Evolutionary conservation across 176 grass and related monocot genomes (phyloP).

Genomic region (Thalia dealbata): DNA sequence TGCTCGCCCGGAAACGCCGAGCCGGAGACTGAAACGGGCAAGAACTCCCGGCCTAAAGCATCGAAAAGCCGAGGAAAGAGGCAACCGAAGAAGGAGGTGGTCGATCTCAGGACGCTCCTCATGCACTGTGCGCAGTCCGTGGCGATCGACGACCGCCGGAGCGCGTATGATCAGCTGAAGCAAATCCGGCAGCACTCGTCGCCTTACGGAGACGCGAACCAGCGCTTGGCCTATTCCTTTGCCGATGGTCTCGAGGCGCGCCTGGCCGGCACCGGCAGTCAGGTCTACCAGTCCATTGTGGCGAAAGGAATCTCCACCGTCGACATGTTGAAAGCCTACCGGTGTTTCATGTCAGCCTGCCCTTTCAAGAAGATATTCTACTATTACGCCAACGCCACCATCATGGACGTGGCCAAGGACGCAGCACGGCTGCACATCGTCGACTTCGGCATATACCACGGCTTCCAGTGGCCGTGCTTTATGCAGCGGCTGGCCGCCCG

Average conservation of each 20-base stretch:
- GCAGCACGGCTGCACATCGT: constrained; percentile 1
- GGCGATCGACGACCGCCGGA: constrained; percentile 1
- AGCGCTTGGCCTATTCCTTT: not conserved
- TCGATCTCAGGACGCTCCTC: constrained; percentile 1
- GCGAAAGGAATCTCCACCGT: not conserved
- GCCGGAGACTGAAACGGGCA: not conserved
- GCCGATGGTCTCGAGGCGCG: not conserved
- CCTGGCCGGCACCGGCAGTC: not conserved
- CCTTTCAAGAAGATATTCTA: not conserved
- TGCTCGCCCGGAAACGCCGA: not conserved
- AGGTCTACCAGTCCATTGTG: not conserved
- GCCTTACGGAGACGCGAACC: not conserved
- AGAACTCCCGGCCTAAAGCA: not conserved
- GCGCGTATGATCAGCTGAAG: not conserved
- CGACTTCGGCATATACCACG: constrained; percentile 3
- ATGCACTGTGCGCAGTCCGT: constrained; percentile 1
- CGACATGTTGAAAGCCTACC: not conserved
- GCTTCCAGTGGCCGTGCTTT: constrained; percentile 8
- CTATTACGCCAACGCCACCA: not conserved
- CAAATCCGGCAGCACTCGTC: constrained; percentile 3
- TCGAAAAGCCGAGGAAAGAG: constrained; percentile 3
- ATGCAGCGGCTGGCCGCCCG: not conserved
- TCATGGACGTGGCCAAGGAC: not conserved
- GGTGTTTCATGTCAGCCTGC: not conserved
- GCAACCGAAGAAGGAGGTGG: not conserved